A percentile compares a stretch with the other conserved stretches of the same genome.
Conservation (phyloP, 257 asterid genomes). For the Solanum arcanum region DNA sequence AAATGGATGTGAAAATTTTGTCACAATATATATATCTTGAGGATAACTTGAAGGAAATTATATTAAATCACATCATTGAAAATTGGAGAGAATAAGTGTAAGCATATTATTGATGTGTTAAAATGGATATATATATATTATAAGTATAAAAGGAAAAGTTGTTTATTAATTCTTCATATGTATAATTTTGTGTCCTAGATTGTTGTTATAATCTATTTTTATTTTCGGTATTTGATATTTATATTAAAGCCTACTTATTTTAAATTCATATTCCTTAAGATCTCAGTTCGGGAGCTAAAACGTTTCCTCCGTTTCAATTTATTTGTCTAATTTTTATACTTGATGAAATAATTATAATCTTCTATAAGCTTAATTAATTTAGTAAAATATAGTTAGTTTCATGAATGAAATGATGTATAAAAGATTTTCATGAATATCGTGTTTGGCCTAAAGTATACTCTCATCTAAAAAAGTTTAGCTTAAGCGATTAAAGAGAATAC, state of each 20-base stretch:
- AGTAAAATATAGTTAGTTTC: not conserved
- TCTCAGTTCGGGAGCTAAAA: too few relatives aligned
- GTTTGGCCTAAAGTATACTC: not conserved
- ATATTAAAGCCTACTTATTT: too few relatives aligned
- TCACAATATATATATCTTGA: too few relatives aligned
- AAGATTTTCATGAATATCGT: not conserved
- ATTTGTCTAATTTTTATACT: not conserved
- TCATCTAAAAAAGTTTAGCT: too few relatives aligned
- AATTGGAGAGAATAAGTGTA: not conserved
- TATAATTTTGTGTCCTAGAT: not conserved
- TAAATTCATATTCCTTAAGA: too few relatives aligned
- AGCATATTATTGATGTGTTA: not conserved
- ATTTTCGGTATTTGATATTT: too few relatives aligned
- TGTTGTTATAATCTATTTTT: not conserved
- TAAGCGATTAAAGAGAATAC: too few relatives aligned
- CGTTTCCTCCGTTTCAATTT: fast-evolving
- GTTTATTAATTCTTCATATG: not conserved
- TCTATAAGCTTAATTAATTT: too few relatives aligned
- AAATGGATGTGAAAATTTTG: not conserved
- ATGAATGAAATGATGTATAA: not conserved
- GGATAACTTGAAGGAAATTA: too few relatives aligned
- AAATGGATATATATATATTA: not conserved
- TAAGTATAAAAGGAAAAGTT: not conserved
- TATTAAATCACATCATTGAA: not conserved
- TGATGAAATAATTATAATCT: not conserved